These are phyloP conservation scores for Spathaspora girioi DNA, from an alignment of 805 yeast genomes.

Conservation along the genomic window DNA sequence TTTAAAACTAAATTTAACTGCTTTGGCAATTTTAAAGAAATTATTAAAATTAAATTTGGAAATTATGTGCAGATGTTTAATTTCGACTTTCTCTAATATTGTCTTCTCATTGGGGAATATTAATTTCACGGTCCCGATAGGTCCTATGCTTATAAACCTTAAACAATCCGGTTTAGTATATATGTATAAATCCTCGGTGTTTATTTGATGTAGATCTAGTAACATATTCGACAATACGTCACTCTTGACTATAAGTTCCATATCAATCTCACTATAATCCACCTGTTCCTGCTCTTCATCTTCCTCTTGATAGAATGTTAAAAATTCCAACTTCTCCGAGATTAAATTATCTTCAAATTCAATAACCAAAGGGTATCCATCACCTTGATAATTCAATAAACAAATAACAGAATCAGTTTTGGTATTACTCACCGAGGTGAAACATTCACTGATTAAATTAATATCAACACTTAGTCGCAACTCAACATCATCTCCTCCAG, in stretches of 20 bases:
- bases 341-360: slow-evolving; percentile 40
- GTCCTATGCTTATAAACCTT: slow-evolving; percentile 63
- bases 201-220: slow-evolving; percentile 33
- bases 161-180: slow-evolving; percentile 25
- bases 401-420: slow-evolving; percentile 21
- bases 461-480: slow-evolving; percentile 34
- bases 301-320: slow-evolving; percentile 31
- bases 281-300: slow-evolving; percentile 12
- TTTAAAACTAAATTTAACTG: slow-evolving; percentile 36
- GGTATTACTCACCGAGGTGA: slow-evolving; percentile 25
- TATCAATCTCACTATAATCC: slow-evolving; percentile 20
- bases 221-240: slow-evolving; percentile 34
- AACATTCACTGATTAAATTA: slow-evolving; percentile 31
- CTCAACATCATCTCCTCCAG: slow-evolving; percentile 6
- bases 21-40: slow-evolving; percentile 29
- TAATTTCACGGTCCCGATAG: slow-evolving; percentile 68
- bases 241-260: slow-evolving; percentile 36
- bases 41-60: slow-evolving; percentile 30
- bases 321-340: slow-evolving; percentile 39
- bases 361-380: slow-evolving; percentile 35
- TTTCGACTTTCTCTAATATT: slow-evolving; percentile 57
- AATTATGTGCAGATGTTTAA: slow-evolving; percentile 18
- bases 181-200: slow-evolving; percentile 32
- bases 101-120: slow-evolving; percentile 60
- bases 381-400: slow-evolving; percentile 34